Evolutionary conservation across 1,284 basidiomycete species (phyloP), one percentile per base, ranked within the genome.

Genomic region (Apiotrichum sp.): DNA sequence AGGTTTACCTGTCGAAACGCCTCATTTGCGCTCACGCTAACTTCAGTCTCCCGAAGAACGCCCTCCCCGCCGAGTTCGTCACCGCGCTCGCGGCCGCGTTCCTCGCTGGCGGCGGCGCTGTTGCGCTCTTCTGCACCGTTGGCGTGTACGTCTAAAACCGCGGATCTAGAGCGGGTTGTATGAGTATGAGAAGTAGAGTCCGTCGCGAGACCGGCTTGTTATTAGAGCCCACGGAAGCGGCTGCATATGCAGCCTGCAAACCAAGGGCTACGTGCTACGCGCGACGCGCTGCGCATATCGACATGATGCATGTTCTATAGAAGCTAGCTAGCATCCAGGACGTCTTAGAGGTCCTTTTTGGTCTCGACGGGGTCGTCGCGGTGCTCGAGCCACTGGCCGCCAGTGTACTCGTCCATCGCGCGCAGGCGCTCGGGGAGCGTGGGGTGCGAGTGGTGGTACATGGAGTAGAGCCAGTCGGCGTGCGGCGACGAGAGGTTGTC

Each of bases 381-480:
- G 16, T 29, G 16, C 16, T 38, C 4, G 41, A 61, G 54, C 53
- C 54, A 58, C 31, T 52, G 32, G 11, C n/a, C 41, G 29, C 59
- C 59, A 35, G 50, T 33, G 54, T 56, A 82, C 40, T 76, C 73
- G 59, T 93, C 88, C 55, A 95, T 80, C 5, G 84, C 89, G 64
- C 82, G 84, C 65, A 95, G 78, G 16, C 91, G 81, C 77, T 96
- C 91, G 44, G 87, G 86, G 58, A 96, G 75, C 1, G 90, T 95
- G 2, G 91, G 92, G 74, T 96, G 92, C 50, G 88, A 91, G 76
- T 93, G 89, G 71, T 93, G 89, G 68, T 91, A 93, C 35, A 89
- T 88, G 52, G 89, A 93, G 77, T 92, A 93, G 82, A 93, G 74
- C 87, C 86, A 88, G 73, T 93, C 90, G 31, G 88, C 88, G 85